These are phyloP conservation scores for Exophiala lecanii-corni DNA, from an alignment of 2,329 filamentous ascomycete genomes.

Conservation along the genomic window DNA sequence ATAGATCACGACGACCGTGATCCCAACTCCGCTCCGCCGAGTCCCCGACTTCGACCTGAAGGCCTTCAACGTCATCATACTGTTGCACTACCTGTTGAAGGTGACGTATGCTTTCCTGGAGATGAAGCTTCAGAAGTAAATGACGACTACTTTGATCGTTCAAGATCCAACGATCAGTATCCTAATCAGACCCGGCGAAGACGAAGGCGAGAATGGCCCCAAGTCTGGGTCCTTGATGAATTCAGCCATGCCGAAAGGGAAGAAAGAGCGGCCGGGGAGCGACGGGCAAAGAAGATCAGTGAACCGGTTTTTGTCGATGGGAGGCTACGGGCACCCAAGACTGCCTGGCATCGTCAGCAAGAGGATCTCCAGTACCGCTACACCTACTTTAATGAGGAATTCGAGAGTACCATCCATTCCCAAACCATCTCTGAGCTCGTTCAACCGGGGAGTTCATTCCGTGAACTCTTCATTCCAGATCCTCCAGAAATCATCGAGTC, in stretches of 20 bases:
- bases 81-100: slow-evolving; percentile 63
- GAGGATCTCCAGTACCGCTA: slow-evolving; percentile 92
- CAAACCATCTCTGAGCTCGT: slow-evolving; percentile 91
- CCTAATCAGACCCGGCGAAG: slow-evolving; percentile 43
- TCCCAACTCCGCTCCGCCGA: slow-evolving; percentile 36
- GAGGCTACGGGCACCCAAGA: slow-evolving; percentile 67
- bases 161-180: slow-evolving; percentile 41
- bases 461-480: slow-evolving; percentile 85
- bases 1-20: slow-evolving; percentile 34
- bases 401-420: slow-evolving; percentile 92
- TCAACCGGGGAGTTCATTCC: slow-evolving; percentile 77
- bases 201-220: slow-evolving; percentile 75
- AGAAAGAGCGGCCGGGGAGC: slow-evolving; percentile 71
- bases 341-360: slow-evolving; percentile 78
- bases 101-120: slow-evolving; percentile 88
- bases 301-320: slow-evolving; percentile 92
- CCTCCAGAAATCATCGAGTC: slow-evolving; percentile 70
- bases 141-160: slow-evolving; percentile 63
- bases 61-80: slow-evolving; percentile 39
- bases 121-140: slow-evolving; percentile 74
- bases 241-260: slow-evolving; percentile 92
- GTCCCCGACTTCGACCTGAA: slow-evolving; percentile 35
- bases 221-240: slow-evolving; percentile 75
- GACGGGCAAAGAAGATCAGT: slow-evolving; percentile 77
- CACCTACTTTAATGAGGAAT: slow-evolving; percentile 98